phyloP scores from a whole-genome alignment of 2,329 filamentous ascomycete genomes.

The Fusarium sacchari region DNA sequence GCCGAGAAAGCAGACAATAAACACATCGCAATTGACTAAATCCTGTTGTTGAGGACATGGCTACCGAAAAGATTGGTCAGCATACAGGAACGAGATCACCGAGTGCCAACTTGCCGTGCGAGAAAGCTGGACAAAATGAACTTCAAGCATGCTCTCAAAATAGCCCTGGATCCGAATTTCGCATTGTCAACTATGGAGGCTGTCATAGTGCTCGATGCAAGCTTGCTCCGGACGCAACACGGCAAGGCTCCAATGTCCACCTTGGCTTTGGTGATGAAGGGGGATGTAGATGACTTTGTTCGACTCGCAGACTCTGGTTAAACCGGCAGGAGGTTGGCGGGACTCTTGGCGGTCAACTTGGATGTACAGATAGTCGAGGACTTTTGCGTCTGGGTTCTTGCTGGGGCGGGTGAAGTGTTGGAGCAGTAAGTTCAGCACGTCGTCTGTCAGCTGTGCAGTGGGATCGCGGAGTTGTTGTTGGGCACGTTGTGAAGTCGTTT shows the following conservation, averaged over 20 bases:
- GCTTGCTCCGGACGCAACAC: not conserved
- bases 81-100: not conserved
- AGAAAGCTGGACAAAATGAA: not conserved
- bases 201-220: not conserved
- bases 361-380: not conserved
- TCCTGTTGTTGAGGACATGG: not conserved
- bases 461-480: not conserved
- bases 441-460: not conserved
- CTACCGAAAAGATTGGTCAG: not conserved
- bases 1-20: not conserved
- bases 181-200: not conserved
- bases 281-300: not conserved
- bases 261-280: not conserved
- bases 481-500: not conserved
- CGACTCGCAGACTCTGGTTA: not conserved
- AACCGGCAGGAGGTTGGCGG: not conserved
- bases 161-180: not conserved
- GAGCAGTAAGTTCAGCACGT: not conserved
- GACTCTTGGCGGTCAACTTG: not conserved
- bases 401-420: not conserved
- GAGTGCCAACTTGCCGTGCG: not conserved
- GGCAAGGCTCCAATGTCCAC: not conserved
- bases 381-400: not conserved
- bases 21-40: not conserved
- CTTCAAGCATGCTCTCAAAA: not conserved